phyloP scores from a whole-genome alignment of 352 stramenopile species.

The Phytopythium aichiense region DNA sequence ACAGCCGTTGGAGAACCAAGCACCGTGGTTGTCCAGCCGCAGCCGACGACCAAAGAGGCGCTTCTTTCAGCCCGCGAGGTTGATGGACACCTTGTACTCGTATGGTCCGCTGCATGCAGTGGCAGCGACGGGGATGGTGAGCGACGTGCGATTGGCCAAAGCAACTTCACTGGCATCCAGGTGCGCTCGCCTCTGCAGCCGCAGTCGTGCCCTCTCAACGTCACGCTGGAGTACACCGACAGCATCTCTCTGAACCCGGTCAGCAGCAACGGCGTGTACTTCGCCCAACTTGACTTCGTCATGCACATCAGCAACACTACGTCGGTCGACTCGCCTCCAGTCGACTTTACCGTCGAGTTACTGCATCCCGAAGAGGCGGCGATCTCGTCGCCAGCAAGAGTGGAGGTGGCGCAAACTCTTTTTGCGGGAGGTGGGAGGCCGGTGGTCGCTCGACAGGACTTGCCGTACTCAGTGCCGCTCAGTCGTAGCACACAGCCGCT shows the following conservation, averaged over 20 bases:
- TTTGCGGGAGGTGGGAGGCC: neutral
- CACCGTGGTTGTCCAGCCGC: constrained; percentile 16
- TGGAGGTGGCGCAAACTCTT: neutral
- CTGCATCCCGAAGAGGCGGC: constrained; percentile 63
- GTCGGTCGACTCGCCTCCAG: constrained; percentile 32
- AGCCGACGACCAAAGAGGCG: constrained; percentile 58
- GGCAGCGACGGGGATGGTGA: constrained; percentile 1
- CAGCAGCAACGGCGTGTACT: constrained; percentile 19
- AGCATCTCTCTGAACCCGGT: constrained; percentile 23
- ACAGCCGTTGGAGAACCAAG: constrained; percentile 8
- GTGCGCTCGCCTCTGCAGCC: constrained; percentile 43
- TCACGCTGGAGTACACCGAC: constrained; percentile 59
- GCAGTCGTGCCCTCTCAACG: constrained; percentile 58
- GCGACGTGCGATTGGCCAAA: constrained; percentile 43
- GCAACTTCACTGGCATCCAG: constrained; percentile 57
- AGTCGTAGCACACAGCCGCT: constrained; percentile 1
- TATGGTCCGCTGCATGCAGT: constrained; percentile 51
- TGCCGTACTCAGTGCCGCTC: constrained; percentile 8
- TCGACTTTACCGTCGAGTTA: constrained; percentile 80
- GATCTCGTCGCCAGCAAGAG: neutral
- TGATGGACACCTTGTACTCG: constrained; percentile 60
- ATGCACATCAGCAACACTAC: constrained; percentile 78
- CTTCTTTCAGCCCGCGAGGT: constrained; percentile 44
- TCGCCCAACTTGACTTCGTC: constrained; percentile 66
- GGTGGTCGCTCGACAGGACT: neutral